Evolutionary conservation across 1,284 basidiomycete species (phyloP).

Genomic region (Rhodotorula sp.): DNA sequence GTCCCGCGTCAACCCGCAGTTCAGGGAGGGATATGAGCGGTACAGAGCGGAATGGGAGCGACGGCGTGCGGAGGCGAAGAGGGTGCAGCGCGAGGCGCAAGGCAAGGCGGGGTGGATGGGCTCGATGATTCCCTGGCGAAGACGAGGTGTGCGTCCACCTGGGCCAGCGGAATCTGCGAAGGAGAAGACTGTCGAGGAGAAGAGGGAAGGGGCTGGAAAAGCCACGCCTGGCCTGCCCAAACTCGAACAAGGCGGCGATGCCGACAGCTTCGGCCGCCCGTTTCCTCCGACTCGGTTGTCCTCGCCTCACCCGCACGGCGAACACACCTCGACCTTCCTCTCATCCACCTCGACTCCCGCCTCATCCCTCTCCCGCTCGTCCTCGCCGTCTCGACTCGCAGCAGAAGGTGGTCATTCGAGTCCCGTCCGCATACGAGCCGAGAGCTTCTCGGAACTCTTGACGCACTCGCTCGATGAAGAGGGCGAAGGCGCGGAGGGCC

Average conservation of each 20-base stretch:
- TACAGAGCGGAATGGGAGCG: constrained; percentile 89
- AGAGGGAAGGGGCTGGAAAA: not conserved
- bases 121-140: not conserved
- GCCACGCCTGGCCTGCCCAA: not conserved
- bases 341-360: constrained; percentile 1
- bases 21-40: constrained; percentile 88
- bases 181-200: not conserved
- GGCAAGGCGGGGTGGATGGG: not conserved
- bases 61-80: constrained; percentile 24
- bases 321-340: not conserved
- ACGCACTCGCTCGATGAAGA: not conserved
- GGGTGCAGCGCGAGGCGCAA: not conserved
- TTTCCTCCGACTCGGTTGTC: not conserved
- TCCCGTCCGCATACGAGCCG: constrained; percentile 8
- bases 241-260: not conserved
- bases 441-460: constrained; percentile 17
- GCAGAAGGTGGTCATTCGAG: no score
- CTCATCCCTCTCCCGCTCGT: not conserved
- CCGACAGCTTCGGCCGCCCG: not conserved
- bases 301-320: not conserved
- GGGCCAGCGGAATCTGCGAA: not conserved
- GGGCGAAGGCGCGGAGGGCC: not conserved
- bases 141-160: not conserved
- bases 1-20: constrained; percentile 73
- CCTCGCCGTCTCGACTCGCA: not conserved